A percentile compares a stretch with the other conserved stretches of the same genome.
Evolutionary conservation across 108 stramenopile genomes (phyloP).

Genomic region (Fragilaria crotonensis): DNA sequence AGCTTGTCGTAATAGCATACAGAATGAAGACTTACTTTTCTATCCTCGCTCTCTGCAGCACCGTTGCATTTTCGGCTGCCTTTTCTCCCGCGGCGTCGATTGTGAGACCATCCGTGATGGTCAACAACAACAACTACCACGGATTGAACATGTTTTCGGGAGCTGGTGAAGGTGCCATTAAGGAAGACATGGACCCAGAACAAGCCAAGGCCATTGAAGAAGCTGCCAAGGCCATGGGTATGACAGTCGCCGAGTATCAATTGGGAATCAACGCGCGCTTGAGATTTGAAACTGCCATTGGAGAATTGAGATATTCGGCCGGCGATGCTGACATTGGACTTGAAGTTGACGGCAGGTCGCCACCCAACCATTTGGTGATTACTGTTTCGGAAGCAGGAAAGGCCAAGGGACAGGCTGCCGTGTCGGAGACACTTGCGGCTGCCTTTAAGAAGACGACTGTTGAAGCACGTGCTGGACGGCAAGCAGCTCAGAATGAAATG

Average conservation of each 20-base stretch:
- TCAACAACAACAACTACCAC: no score
- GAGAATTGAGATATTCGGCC: conserved; percentile 36
- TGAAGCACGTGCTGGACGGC: conserved; percentile 43
- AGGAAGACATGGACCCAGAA: conserved; percentile 64
- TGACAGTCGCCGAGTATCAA: conserved; percentile 77
- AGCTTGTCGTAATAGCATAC: no score
- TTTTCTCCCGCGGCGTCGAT: no score
- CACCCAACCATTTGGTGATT: conserved; percentile 59
- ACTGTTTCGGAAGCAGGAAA: conserved; percentile 70
- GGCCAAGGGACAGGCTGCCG: conserved; percentile 47
- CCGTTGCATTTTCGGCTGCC: no score
- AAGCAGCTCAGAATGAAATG: conserved; percentile 72
- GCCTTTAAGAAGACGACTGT: conserved; percentile 48
- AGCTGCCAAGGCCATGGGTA: conserved; percentile 74
- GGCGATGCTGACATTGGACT: conserved; percentile 57
- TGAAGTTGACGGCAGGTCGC: conserved; percentile 68
- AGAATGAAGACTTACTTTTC: no score
- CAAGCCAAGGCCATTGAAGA: conserved; percentile 54
- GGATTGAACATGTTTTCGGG: conserved; percentile 88
- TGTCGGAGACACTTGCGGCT: conserved; percentile 48
- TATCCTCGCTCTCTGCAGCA: no score
- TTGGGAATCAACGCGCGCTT: conserved; percentile 62
- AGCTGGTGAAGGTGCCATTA: conserved; percentile 43
- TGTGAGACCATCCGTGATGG: no score
- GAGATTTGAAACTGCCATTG: conserved; percentile 38